These are phyloP conservation scores for Zalaria obscura DNA, from an alignment of 2,329 filamentous ascomycete species.

Conservation along the genomic window DNA sequence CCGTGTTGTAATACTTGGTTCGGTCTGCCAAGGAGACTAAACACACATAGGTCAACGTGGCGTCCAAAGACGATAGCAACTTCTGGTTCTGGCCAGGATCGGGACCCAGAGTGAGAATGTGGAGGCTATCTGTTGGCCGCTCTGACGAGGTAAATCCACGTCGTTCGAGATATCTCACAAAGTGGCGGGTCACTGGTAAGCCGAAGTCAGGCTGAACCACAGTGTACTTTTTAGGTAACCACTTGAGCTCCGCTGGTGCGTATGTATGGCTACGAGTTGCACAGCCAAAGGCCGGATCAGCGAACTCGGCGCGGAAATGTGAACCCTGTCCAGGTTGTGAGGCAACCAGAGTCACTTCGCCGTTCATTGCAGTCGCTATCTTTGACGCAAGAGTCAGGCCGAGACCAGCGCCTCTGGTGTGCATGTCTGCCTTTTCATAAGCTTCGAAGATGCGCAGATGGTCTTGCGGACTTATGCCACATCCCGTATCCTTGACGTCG, in stretches of 20 bases:
- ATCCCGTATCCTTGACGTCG: slow-evolving; percentile 30
- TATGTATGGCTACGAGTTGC: slow-evolving; percentile 1
- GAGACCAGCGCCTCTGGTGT: slow-evolving; percentile 26
- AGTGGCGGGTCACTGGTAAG: slow-evolving; percentile 5
- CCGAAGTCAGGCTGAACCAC: slow-evolving; percentile 2
- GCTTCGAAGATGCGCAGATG: slow-evolving; percentile 27
- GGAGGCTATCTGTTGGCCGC: slow-evolving; percentile 7
- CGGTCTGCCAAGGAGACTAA: slow-evolving; percentile 14
- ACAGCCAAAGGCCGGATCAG: slow-evolving; percentile 13
- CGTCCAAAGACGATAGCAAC: not conserved
- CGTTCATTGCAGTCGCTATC: slow-evolving; percentile 26
- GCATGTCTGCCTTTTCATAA: slow-evolving; percentile 26
- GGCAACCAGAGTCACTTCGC: slow-evolving; percentile 22
- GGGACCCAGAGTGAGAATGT: slow-evolving; percentile 14
- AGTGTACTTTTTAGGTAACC: slow-evolving; percentile 2
- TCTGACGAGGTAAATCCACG: slow-evolving; percentile 6
- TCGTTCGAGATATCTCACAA: slow-evolving; percentile 8
- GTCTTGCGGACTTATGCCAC: slow-evolving; percentile 22
- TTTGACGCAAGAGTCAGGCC: slow-evolving; percentile 29
- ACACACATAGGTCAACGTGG: slow-evolving; percentile 14
- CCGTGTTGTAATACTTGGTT: slow-evolving; percentile 9
- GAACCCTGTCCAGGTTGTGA: slow-evolving; percentile 24
- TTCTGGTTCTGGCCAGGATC: slow-evolving; percentile 11
- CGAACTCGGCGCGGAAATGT: slow-evolving; percentile 24
- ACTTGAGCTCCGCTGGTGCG: not conserved